Conservation (phyloP, 2,329 filamentous ascomycete species). For the Bipolaris cookei region DNA sequence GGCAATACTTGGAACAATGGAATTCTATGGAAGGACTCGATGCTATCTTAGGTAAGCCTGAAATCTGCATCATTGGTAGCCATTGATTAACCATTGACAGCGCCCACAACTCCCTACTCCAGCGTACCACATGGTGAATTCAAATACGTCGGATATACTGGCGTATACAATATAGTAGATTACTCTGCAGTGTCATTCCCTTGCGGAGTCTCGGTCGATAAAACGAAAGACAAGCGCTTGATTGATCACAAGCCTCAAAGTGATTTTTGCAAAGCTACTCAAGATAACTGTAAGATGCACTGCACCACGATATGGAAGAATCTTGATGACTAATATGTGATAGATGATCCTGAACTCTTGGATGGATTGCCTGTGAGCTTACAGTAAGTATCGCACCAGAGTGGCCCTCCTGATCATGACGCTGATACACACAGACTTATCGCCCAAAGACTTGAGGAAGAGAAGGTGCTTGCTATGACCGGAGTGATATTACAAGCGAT, state of each 20-base stretch:
- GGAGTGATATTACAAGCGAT: slow-evolving; percentile 43
- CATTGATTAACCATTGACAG: slow-evolving; percentile 24
- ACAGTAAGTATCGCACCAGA: slow-evolving; percentile 34
- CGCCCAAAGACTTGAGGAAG: slow-evolving; percentile 51
- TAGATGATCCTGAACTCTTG: slow-evolving; percentile 48
- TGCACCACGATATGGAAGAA: too few species aligned
- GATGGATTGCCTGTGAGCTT: slow-evolving; percentile 55
- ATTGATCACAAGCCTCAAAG: slow-evolving; percentile 39
- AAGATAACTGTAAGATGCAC: slow-evolving; percentile 51
- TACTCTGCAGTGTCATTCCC: slow-evolving; percentile 57
- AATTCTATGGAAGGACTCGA: slow-evolving; percentile 51
- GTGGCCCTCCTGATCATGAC: background rate
- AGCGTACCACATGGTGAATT: slow-evolving; percentile 53
- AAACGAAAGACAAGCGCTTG: slow-evolving; percentile 43
- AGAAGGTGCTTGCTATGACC: slow-evolving; percentile 53
- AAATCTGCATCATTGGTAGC: background rate
- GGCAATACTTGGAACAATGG: slow-evolving; percentile 56
- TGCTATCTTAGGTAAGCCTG: slow-evolving; percentile 50
- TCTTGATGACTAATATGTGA: background rate
- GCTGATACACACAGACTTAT: slow-evolving; percentile 36
- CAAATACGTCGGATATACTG: slow-evolving; percentile 55
- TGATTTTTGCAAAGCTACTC: slow-evolving; percentile 50
- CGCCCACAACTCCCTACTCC: slow-evolving; percentile 55
- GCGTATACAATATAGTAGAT: slow-evolving; percentile 58
- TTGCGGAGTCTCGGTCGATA: slow-evolving; percentile 49